These are phyloP conservation scores for Symbiodinium natans DNA, from an alignment of 73 alveolate genomes.

Conservation along the genomic window DNA sequence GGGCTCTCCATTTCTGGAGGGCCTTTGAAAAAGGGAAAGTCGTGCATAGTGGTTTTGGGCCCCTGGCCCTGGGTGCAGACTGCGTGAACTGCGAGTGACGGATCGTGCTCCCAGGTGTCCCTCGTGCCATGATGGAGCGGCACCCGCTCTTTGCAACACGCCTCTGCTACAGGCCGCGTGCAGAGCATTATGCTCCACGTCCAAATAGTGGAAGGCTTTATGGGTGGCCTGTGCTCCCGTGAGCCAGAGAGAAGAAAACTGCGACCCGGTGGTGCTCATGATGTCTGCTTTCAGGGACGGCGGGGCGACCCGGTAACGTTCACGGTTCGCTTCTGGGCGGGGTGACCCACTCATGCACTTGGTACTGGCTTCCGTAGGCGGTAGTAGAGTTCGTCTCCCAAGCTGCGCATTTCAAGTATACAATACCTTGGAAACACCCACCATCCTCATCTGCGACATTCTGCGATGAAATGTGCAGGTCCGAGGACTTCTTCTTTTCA, in stretches of 20 bases:
- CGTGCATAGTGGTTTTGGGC: too few species aligned
- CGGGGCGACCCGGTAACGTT: neutral
- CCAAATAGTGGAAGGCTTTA: neutral
- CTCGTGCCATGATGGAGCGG: constrained; percentile 51
- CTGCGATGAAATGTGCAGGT: constrained; percentile 18
- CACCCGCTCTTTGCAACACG: constrained; percentile 74
- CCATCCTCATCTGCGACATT: too few species aligned
- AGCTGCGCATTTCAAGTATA: too few species aligned
- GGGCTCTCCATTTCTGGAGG: too few species aligned
- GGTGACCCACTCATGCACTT: neutral
- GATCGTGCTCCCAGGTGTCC: too few species aligned
- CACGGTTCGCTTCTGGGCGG: neutral
- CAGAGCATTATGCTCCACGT: neutral
- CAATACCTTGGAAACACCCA: too few species aligned
- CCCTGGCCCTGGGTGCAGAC: too few species aligned
- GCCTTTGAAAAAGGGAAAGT: too few species aligned
- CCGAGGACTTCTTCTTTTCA: constrained; percentile 74
- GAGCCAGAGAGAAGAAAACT: neutral
- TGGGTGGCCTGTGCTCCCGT: neutral
- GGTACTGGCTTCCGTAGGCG: too few species aligned
- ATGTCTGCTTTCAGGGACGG: neutral
- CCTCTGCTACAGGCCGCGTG: constrained; percentile 28
- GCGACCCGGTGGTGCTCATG: neutral
- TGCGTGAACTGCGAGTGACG: too few species aligned
- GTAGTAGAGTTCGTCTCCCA: too few species aligned